Conservation (phyloP, 345 rosid species). For the Stellera chamaejasme region DNA sequence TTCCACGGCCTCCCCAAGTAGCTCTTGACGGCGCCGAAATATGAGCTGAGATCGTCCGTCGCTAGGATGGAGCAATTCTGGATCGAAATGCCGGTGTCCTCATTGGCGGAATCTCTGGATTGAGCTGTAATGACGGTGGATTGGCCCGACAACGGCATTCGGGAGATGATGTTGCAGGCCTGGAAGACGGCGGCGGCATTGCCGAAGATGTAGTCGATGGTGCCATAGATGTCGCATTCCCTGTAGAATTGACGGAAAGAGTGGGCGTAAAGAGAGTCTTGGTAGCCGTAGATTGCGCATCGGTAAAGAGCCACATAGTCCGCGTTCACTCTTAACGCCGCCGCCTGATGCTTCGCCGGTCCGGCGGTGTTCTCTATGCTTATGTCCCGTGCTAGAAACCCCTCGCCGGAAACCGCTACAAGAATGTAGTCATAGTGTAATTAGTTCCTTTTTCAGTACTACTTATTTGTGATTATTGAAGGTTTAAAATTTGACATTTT, state of each 20-base stretch:
- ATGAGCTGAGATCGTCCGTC: constrained; percentile 34
- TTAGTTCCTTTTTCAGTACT: neutral
- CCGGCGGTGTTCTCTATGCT: constrained; percentile 74
- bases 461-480: neutral
- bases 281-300: constrained; percentile 56
- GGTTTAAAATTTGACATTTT: neutral
- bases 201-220: constrained; percentile 69
- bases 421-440: neutral
- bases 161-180: constrained; percentile 51
- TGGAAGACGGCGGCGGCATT: constrained; percentile 75
- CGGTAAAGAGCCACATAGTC: constrained; percentile 57
- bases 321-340: constrained; percentile 60
- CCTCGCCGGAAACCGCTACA: constrained; percentile 70
- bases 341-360: constrained; percentile 72
- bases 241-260: constrained; percentile 73
- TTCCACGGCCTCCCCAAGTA: constrained; percentile 85
- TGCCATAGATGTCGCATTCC: constrained; percentile 68
- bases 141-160: constrained; percentile 62
- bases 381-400: constrained; percentile 72
- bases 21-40: constrained; percentile 32
- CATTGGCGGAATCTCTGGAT: constrained; percentile 45
- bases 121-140: constrained; percentile 74
- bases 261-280: constrained; percentile 66
- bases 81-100: constrained; percentile 72
- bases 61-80: constrained; percentile 72